phyloP scores from a whole-genome alignment of 495 filamentous ascomycete genomes.

The Hypoxylon trugodes region DNA sequence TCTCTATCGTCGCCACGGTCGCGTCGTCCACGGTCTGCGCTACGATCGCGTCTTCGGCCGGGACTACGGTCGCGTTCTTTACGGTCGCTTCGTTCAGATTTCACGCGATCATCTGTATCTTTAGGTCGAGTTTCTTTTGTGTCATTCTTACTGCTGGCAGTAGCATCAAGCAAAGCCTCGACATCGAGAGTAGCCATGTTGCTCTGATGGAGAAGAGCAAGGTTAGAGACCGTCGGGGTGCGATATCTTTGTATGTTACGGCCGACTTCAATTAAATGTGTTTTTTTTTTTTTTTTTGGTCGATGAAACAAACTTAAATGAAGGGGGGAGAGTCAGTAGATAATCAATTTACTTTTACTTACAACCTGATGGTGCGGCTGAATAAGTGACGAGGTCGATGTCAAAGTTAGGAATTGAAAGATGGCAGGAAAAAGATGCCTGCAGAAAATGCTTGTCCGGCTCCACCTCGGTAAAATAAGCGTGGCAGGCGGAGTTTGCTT shows the following conservation, averaged over 20 bases:
- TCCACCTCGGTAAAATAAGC: constrained; percentile 14
- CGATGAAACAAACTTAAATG: background rate
- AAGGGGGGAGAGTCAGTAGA: background rate
- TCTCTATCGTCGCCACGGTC: constrained; percentile 54
- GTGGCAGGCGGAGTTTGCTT: background rate
- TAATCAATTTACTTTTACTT: constrained; percentile 13
- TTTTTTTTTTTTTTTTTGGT: background rate
- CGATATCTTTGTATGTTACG: background rate
- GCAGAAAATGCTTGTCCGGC: constrained; percentile 27
- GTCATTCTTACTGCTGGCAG: constrained; percentile 67
- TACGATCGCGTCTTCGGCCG: constrained; percentile 73
- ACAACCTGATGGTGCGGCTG: constrained; percentile 12
- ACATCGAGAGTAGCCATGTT: constrained; percentile 91
- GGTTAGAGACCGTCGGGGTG: background rate
- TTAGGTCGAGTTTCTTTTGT: constrained; percentile 54
- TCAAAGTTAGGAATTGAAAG: constrained; percentile 12
- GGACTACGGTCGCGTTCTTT: constrained; percentile 59
- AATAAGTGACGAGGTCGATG: constrained; percentile 12
- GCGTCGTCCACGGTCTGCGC: constrained; percentile 56
- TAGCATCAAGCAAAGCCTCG: constrained; percentile 92
- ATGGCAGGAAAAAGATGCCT: constrained; percentile 22
- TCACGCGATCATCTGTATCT: constrained; percentile 41
- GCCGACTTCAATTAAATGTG: background rate
- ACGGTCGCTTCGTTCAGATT: constrained; percentile 43
- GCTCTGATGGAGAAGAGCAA: constrained; percentile 21